These are phyloP conservation scores for Candida peoriensis DNA, from an alignment of 805 yeast genomes.

Conservation along the genomic window DNA sequence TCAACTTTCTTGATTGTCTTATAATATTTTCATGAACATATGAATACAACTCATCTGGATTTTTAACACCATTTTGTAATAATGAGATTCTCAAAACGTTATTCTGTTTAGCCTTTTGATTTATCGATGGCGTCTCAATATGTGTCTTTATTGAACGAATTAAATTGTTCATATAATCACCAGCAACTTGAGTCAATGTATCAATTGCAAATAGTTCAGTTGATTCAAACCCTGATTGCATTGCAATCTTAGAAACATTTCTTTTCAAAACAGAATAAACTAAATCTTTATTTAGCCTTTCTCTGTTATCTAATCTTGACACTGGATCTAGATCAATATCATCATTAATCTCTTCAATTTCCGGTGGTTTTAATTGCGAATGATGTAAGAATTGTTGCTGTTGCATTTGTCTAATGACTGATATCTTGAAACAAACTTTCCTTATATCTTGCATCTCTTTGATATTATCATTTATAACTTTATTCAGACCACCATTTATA, in stretches of 20 bases:
- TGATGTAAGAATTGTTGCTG: conserved; percentile 72
- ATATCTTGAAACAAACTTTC: conserved; percentile 81
- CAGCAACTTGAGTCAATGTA: conserved; percentile 78
- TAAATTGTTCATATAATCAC: conserved; percentile 69
- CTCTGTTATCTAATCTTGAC: conserved; percentile 70
- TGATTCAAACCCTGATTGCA: conserved; percentile 90
- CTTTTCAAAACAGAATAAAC: conserved; percentile 64
- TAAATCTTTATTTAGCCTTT: conserved; percentile 50
- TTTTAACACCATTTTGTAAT: conserved; percentile 80
- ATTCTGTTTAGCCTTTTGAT: conserved; percentile 27
- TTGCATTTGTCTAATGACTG: conserved; percentile 86
- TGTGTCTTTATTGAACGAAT: conserved; percentile 67
- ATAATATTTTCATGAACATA: conserved; percentile 69
- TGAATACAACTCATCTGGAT: conserved; percentile 68
- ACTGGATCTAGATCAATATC: conserved; percentile 73
- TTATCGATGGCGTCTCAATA: conserved; percentile 50
- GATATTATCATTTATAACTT: conserved; percentile 60
- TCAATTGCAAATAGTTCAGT: conserved; percentile 75
- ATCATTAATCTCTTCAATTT: conserved; percentile 54
- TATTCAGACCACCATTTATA: conserved; percentile 51
- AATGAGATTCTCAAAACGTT: conserved; percentile 59
- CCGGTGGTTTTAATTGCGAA: conserved; percentile 68
- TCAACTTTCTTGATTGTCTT: conserved; percentile 64
- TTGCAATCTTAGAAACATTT: conserved; percentile 69
- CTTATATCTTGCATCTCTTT: conserved; percentile 82